A percentile compares a stretch with the other conserved stretches of the same genome.
Evolutionary conservation across 2,329 filamentous ascomycete species (phyloP).

Genomic region (Alternaria consortialis): DNA sequence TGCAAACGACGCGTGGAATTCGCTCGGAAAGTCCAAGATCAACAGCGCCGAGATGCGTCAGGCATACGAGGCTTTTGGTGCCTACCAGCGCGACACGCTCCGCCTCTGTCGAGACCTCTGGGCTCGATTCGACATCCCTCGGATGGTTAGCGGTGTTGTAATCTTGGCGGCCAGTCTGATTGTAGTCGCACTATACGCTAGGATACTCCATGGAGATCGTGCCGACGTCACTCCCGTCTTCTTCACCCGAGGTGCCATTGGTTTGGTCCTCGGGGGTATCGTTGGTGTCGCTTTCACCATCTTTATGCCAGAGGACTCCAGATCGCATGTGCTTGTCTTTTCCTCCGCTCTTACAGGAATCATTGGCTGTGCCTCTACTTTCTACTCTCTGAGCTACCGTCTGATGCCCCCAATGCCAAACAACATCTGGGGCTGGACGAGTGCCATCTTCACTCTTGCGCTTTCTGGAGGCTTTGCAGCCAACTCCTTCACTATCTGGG

Average conservation of each 20-base stretch:
- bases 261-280: constrained; percentile 56
- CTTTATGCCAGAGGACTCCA: constrained; percentile 50
- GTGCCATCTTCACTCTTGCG: constrained; percentile 79
- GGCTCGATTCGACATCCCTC: constrained; percentile 88
- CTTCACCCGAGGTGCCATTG: constrained; percentile 61
- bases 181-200: constrained; percentile 76
- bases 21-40: constrained; percentile 46
- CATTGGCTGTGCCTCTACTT: constrained; percentile 52
- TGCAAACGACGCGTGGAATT: constrained; percentile 65
- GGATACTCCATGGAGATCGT: constrained; percentile 62
- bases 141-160: constrained; percentile 81
- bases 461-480: constrained; percentile 95
- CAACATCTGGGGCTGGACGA: constrained; percentile 90
- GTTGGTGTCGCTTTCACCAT: constrained; percentile 57
- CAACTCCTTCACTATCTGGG: constrained; percentile 99
- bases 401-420: constrained; percentile 68
- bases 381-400: constrained; percentile 53
- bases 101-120: constrained; percentile 83
- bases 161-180: constrained; percentile 75
- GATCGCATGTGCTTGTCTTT: constrained; percentile 53
- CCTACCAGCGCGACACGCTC: constrained; percentile 82
- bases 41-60: constrained; percentile 53
- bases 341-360: constrained; percentile 52
- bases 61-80: constrained; percentile 67
- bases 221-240: constrained; percentile 63